A percentile compares a stretch with the other conserved stretches of the same genome.
These are phyloP conservation scores for Ophiostoma fasciatum DNA, from an alignment of 2,329 filamentous ascomycete species.

Conservation along the genomic window DNA sequence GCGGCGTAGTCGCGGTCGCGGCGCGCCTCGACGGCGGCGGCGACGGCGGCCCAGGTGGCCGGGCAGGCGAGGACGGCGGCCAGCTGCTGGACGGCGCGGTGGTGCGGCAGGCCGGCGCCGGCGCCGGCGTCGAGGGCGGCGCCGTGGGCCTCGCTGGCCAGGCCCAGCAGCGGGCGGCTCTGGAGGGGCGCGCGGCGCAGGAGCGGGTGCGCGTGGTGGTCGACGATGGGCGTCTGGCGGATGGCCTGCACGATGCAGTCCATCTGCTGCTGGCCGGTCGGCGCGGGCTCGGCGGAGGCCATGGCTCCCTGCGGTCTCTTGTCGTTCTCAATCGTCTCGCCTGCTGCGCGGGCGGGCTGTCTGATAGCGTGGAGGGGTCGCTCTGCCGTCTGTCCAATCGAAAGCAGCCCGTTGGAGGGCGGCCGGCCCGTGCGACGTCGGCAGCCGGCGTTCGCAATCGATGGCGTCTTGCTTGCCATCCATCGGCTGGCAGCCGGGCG, in stretches of 20 bases:
- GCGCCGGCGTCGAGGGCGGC: constrained; percentile 47
- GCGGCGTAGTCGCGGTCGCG: constrained; percentile 32
- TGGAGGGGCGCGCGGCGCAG: constrained; percentile 35
- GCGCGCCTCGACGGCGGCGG: constrained; percentile 26
- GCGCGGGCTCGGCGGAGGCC: background rate
- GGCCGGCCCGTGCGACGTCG: too few relatives aligned
- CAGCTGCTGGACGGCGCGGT: constrained; percentile 56
- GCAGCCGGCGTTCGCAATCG: too few relatives aligned
- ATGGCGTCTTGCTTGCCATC: too few relatives aligned
- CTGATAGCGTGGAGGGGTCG: too few relatives aligned
- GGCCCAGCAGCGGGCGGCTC: constrained; percentile 37
- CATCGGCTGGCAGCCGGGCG: too few relatives aligned
- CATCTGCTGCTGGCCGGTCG: constrained; percentile 14
- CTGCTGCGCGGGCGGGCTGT: too few relatives aligned
- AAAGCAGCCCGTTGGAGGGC: too few relatives aligned
- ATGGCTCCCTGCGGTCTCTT: background rate
- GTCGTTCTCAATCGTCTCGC: too few relatives aligned
- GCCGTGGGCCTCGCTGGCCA: constrained; percentile 60
- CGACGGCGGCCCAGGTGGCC: constrained; percentile 43
- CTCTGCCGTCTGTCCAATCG: too few relatives aligned
- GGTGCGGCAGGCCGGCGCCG: constrained; percentile 51
- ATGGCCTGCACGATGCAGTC: constrained; percentile 26
- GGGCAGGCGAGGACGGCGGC: constrained; percentile 48
- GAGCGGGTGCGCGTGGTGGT: constrained; percentile 59
- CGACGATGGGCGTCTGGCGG: constrained; percentile 47